Base-by-base conservation (phyloP, 495 filamentous ascomycete species). In the Amphirosellinia nigrospora region DNA sequence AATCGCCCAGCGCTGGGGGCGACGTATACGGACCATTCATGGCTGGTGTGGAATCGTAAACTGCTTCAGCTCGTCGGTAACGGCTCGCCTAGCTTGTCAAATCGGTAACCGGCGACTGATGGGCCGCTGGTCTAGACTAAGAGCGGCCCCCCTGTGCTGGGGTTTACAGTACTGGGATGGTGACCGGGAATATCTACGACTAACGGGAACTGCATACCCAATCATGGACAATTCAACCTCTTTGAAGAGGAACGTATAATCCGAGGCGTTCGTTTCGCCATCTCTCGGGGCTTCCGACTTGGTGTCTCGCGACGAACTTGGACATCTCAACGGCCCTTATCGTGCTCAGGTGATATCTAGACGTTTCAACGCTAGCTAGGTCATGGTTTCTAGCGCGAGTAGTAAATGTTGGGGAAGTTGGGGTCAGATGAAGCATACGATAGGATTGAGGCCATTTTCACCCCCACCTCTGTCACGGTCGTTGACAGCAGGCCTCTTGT, bases 231-330 rank as follows among this genome's bases (percentile, higher is more conserved):
- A 8, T 32, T 28, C 38, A 62, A 30, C 23, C 39, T 45, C 45
- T 45, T 32, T 41, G 34, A 39, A 61, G 36, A 9, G 36, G 21
- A 30, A 62, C 21, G 59, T 62, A 19, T 62, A 38, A 62, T 62
- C 11, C 26, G 38, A 62, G 58, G 36, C 13, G 19, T 61, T 39
- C 36, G 21, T 26, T 61, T 41, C 58, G 36, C 34, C 34, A 43
- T 26, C 32, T 59, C 5, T 59, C 55, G 10, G 8, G 55, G 8
- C 41, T 34, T 61, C 58, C 28, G 21, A 5, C 39, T 0, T n/a
- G n/a, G n/a, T 23, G 50, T 56, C 16, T 56, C 11, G 53, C 7
- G 1, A 56, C 19, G 32, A 26, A 53, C 15, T 52, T 26, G 8
- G 11, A 45, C n/a, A n/a, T 19, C 5, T 21, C 48, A 0, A 43